phyloP scores from a whole-genome alignment of 768 basidiomycete genomes.

The Trametes sanguinea region DNA sequence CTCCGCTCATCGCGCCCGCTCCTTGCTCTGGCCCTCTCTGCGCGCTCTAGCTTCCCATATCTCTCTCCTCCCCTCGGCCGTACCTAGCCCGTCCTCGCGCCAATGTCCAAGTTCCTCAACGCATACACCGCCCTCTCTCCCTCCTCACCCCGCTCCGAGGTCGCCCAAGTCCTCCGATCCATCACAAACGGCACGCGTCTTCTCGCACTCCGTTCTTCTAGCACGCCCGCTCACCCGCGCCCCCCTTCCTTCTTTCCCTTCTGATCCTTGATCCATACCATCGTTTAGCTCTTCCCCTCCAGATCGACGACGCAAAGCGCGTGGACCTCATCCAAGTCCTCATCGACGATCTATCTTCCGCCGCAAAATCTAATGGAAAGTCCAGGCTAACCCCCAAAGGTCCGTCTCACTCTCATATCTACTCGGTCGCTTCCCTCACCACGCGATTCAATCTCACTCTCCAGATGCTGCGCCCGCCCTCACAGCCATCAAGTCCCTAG shows the following conservation, averaged over 20 bases:
- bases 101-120: conserved; percentile 50
- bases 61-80: not conserved
- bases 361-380: conserved; percentile 29
- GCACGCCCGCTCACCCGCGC: conserved; percentile 2
- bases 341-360: conserved; percentile 23
- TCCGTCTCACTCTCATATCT: conserved; percentile 34
- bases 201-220: conserved; percentile 4
- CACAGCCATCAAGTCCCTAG: conserved; percentile 72
- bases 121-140: conserved; percentile 50
- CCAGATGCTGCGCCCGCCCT: conserved; percentile 71
- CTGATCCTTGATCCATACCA: not conserved
- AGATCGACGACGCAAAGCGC: conserved; percentile 50
- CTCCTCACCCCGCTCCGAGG: conserved; percentile 47
- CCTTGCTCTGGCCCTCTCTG: conserved; percentile 5
- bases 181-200: conserved; percentile 50
- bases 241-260: not conserved
- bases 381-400: conserved; percentile 56
- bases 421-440: not conserved
- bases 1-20: conserved; percentile 6
- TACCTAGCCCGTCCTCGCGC: not conserved
- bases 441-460: not conserved
- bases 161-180: conserved; percentile 49
- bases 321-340: conserved; percentile 51
- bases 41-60: too few relatives aligned
- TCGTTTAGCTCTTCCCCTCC: conserved; percentile 46